Evolutionary conservation across 148 eudicot genomes (phyloP).

Genomic region (Camellia sinensis): DNA sequence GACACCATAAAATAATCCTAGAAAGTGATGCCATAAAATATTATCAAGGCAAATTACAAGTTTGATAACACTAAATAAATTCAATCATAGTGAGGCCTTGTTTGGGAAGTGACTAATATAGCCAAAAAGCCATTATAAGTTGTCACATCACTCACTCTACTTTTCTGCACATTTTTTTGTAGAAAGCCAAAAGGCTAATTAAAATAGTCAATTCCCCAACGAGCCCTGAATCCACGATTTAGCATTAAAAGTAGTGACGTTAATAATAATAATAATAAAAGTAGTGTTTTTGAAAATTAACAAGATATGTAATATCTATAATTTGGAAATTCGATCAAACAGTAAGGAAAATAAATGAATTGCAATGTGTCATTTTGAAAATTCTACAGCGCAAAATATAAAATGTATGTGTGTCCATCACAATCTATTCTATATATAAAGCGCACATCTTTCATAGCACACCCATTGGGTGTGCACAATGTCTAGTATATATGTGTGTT

Average conservation of each 20-base stretch:
- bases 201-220: no score
- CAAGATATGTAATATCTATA: neutral
- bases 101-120: no score
- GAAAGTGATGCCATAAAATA: neutral
- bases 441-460: no score
- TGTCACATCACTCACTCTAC: no score
- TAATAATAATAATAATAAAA: neutral
- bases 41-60: neutral
- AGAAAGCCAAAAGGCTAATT: neutral
- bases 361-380: neutral
- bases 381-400: slow-evolving; percentile 1
- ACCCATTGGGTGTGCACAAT: no score
- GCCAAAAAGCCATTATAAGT: no score
- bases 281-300: neutral
- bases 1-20: neutral
- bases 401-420: neutral
- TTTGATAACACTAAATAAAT: neutral
- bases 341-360: no score
- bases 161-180: no score
- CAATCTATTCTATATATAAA: no score
- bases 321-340: neutral
- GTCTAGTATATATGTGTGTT: no score
- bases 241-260: neutral
- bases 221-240: neutral
- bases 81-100: no score